Conservation (phyloP, 2,329 filamentous ascomycete genomes). For the Albophoma yamanashiensis region DNA sequence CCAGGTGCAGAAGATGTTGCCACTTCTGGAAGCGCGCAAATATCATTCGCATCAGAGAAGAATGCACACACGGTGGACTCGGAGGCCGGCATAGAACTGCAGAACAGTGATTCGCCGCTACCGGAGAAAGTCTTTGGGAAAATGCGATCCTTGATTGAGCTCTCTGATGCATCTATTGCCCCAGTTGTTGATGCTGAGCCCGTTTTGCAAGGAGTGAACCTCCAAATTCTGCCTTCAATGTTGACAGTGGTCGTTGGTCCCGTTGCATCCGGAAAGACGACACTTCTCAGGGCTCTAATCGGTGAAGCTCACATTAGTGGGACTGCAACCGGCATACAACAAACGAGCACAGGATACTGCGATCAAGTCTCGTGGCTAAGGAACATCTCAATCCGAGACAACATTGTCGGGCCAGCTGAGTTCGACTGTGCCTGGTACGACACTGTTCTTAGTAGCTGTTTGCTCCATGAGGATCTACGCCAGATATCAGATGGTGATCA, state of each 20-base stretch:
- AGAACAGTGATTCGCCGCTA: background rate
- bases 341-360: background rate
- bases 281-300: background rate
- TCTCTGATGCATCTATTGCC: background rate
- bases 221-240: background rate
- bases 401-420: conserved; percentile 16
- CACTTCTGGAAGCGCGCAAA: background rate
- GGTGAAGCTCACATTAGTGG: background rate
- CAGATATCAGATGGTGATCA: conserved; percentile 18
- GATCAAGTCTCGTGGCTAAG: background rate
- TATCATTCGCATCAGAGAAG: background rate
- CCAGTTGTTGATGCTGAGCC: background rate
- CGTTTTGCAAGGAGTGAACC: background rate
- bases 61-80: background rate
- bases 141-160: background rate
- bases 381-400: conserved; percentile 7
- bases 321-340: background rate
- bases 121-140: background rate
- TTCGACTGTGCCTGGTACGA: conserved; percentile 15
- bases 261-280: background rate
- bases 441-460: conserved; percentile 15
- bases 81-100: background rate
- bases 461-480: conserved; percentile 15
- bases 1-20: background rate
- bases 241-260: background rate